phyloP scores from a whole-genome alignment of 2,329 filamentous ascomycete genomes.

The Incumbomyces lentus region DNA sequence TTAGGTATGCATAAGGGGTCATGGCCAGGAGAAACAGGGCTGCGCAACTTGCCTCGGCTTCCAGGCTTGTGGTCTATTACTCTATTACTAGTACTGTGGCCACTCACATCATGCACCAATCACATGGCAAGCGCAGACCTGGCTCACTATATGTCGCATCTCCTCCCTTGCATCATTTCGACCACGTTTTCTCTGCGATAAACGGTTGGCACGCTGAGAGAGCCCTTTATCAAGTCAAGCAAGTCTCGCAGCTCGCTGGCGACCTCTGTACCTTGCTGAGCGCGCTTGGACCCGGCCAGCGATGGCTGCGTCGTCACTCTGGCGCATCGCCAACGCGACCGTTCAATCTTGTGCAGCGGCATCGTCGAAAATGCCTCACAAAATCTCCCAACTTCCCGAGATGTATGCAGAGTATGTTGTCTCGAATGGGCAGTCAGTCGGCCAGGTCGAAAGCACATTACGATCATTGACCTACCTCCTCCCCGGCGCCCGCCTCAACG shows the following conservation, averaged over 20 bases:
- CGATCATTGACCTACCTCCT: constrained; percentile 93
- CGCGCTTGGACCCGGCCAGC: background rate
- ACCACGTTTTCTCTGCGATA: no score
- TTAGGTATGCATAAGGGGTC: no score
- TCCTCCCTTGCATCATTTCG: no score
- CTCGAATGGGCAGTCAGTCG: constrained; percentile 86
- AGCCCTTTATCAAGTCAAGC: no score
- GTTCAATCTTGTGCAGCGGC: constrained; percentile 13
- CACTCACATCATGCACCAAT: no score
- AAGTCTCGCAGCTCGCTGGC: background rate
- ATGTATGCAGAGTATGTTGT: constrained; percentile 80
- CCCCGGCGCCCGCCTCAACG: constrained; percentile 52
- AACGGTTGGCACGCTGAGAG: no score
- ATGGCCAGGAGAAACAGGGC: no score
- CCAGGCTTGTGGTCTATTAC: no score
- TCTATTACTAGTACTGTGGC: no score
- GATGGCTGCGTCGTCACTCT: constrained; percentile 16
- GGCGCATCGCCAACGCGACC: constrained; percentile 14
- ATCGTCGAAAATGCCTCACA: constrained; percentile 14
- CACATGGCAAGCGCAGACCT: no score
- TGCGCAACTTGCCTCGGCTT: no score
- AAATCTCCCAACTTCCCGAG: constrained; percentile 16
- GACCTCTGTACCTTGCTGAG: background rate
- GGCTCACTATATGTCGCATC: no score
- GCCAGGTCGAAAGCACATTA: constrained; percentile 87